phyloP scores from a whole-genome alignment of 2,329 filamentous ascomycete species.

The Exophiala dermatitidis region DNA sequence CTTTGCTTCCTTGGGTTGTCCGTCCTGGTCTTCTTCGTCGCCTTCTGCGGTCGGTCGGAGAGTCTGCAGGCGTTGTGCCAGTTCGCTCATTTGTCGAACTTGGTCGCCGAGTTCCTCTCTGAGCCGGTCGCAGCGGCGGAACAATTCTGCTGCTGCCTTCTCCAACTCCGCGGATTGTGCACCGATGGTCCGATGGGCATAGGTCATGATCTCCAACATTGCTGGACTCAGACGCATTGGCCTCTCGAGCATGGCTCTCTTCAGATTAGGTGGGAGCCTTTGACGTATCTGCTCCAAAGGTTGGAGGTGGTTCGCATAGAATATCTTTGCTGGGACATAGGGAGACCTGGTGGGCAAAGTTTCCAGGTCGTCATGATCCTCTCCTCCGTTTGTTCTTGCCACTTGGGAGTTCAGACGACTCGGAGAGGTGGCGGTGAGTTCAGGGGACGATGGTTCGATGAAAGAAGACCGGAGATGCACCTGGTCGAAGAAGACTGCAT shows the following conservation, averaged over 20 bases:
- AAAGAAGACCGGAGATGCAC: constrained; percentile 30
- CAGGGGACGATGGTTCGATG: constrained; percentile 11
- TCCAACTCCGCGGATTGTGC: constrained; percentile 42
- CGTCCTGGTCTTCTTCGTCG: constrained; percentile 32
- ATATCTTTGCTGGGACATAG: constrained; percentile 29
- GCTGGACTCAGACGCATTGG: constrained; percentile 43
- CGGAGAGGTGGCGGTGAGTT: constrained; percentile 10
- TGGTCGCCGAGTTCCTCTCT: constrained; percentile 43
- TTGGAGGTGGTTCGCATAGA: constrained; percentile 20
- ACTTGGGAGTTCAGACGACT: constrained; percentile 19
- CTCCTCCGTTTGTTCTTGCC: constrained; percentile 3
- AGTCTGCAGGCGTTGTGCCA: constrained; percentile 40
- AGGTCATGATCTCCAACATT: constrained; percentile 43
- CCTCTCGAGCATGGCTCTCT: constrained; percentile 38
- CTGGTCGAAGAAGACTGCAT: constrained; percentile 47
- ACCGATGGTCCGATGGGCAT: constrained; percentile 42
- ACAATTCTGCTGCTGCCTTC: constrained; percentile 45
- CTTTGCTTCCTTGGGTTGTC: constrained; percentile 30
- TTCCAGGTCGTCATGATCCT: constrained; percentile 15
- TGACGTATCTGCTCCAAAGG: constrained; percentile 20
- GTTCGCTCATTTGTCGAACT: constrained; percentile 39
- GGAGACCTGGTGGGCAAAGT: constrained; percentile 35
- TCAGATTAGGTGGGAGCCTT: constrained; percentile 37
- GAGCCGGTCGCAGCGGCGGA: constrained; percentile 45
- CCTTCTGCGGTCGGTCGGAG: constrained; percentile 36